These are phyloP conservation scores for Nakazawaea ambrosiae DNA, from an alignment of 805 yeast species.

Conservation along the genomic window DNA sequence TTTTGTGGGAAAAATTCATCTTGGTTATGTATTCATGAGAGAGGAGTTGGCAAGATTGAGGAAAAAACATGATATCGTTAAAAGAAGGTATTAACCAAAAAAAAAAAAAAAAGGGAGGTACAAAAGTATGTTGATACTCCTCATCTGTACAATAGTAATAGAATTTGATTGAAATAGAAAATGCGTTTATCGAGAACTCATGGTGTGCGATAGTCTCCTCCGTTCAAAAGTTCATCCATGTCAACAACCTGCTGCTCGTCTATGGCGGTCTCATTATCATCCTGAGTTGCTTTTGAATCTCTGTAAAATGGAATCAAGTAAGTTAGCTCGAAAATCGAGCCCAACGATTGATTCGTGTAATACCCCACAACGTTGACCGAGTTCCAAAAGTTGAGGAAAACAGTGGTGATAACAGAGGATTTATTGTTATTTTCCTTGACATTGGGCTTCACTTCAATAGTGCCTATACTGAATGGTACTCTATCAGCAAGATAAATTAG, in stretches of 20 bases:
- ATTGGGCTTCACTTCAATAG: constrained; percentile 14
- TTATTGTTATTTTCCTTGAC: background rate
- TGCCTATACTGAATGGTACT: constrained; percentile 28
- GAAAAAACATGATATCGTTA: constrained; percentile 14
- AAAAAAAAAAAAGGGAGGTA: too few relatives aligned
- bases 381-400: too few relatives aligned
- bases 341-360: background rate
- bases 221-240: too few relatives aligned
- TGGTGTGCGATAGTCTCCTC: too few relatives aligned
- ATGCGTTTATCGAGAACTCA: too few relatives aligned
- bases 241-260: too few relatives aligned
- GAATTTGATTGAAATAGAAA: too few relatives aligned
- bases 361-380: background rate
- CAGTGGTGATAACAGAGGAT: background rate
- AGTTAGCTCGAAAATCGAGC: constrained; percentile 5
- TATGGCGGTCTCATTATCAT: too few relatives aligned
- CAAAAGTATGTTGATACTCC: too few relatives aligned
- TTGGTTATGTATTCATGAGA: constrained; percentile 76
- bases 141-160: too few relatives aligned
- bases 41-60: constrained; percentile 37
- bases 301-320: constrained; percentile 1
- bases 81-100: background rate
- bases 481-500: constrained; percentile 21
- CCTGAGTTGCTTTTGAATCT: background rate
- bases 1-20: constrained; percentile 79